Base-by-base conservation (phyloP, 208 protist species). In the Angomonas ambiguus region DNA sequence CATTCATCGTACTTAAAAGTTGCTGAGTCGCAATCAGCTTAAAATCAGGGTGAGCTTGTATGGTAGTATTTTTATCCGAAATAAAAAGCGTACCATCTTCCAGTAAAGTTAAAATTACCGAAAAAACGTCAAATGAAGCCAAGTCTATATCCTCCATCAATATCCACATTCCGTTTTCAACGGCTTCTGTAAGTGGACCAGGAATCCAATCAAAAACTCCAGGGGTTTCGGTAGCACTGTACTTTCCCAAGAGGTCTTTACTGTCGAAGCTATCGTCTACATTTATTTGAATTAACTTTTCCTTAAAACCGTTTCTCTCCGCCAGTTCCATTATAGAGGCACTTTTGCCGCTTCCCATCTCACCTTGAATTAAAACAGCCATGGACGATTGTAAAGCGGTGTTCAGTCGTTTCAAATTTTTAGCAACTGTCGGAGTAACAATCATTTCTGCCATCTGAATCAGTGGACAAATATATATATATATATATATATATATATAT, bases 81-180 rank as follows among this genome's bases (percentile, higher is more conserved):
- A 99, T 83, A 72, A 98, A 98, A 25, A 99, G 80, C 22, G 81
- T 87, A 11, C 92, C 70, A 35, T 85, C 92, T 63, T 99, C 98
- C 1, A 99, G 73, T 0, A 99, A 80, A 1, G 98, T 96, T 5
- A 98, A 82, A 5, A 99, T 69, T 2, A 98, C 91, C 0, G 97
- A 95, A 27, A 99, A 87, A 1, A 99, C 96, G 58, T 99, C 99
- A 59, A 98, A 88, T 2, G 98, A 98, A 13, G 98, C 97, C 11
- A 98, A 75, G 77, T 99, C 98, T 51, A 99, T 96, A 79, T 99
- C 98, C 63, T 99, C 98, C 72, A 99, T 97, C 10, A 99, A 60
- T 59, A 99, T 85, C 98, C 98, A 99, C 45, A 87, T 82, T 2
- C 98, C 98, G 42, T 98, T 82, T 65, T 80, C 41, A 8, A 99